A percentile compares a stretch with the other conserved stretches of the same genome.
Conservation (phyloP, 2,329 filamentous ascomycete species). For the Elsinoe arachidis region DNA sequence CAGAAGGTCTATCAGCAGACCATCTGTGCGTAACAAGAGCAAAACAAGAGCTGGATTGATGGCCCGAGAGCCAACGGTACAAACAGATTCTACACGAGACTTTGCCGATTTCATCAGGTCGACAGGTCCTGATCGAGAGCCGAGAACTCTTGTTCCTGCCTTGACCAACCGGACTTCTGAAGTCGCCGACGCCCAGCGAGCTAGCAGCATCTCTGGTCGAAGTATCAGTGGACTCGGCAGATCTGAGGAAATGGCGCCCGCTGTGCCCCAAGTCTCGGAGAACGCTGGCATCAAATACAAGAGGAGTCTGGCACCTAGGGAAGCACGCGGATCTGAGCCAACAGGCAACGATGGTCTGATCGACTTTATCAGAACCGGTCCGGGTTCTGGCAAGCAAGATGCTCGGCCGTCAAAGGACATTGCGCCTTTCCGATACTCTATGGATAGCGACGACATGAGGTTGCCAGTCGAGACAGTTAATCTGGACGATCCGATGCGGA, state of each 20-base stretch:
- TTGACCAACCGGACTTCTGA: slow-evolving; percentile 15
- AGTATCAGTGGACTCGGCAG: background rate
- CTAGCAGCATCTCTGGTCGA: background rate
- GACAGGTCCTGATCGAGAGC: slow-evolving; percentile 54
- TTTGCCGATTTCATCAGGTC: slow-evolving; percentile 86
- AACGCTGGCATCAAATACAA: slow-evolving; percentile 15
- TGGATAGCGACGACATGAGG: slow-evolving; percentile 74
- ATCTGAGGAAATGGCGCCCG: background rate
- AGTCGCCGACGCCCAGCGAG: slow-evolving; percentile 6
- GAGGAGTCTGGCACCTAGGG: slow-evolving; percentile 22
- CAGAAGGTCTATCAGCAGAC: slow-evolving; percentile 25
- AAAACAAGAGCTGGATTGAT: slow-evolving; percentile 27
- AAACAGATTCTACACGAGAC: slow-evolving; percentile 64
- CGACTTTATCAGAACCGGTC: slow-evolving; percentile 87
- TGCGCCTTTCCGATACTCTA: slow-evolving; percentile 74
- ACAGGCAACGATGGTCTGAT: slow-evolving; percentile 78
- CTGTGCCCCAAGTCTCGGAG: slow-evolving; percentile 8
- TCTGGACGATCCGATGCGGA: slow-evolving; percentile 24
- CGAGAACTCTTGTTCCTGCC: slow-evolving; percentile 14
- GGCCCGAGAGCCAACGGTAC: slow-evolving; percentile 65
- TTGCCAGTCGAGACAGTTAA: slow-evolving; percentile 33
- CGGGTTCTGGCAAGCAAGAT: slow-evolving; percentile 41
- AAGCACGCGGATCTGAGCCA: slow-evolving; percentile 58
- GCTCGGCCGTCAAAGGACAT: slow-evolving; percentile 14
- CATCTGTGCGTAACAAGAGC: slow-evolving; percentile 25